Evolutionary conservation across 208 protist species (phyloP).

Genomic region (Acanthamoeba castellanii): DNA sequence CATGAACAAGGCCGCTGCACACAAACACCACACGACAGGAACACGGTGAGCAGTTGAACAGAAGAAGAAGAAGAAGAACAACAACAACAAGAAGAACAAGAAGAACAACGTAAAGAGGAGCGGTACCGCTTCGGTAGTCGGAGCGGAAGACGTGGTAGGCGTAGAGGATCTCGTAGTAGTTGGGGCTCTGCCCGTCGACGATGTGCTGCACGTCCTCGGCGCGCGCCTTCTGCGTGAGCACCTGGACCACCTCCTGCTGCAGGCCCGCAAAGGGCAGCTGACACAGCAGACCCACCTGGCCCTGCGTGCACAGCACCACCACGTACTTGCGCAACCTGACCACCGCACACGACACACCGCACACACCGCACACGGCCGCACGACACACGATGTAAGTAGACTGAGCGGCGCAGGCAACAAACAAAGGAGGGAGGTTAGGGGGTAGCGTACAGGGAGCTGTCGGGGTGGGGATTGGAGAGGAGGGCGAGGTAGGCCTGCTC

Average conservation of each 20-base stretch:
- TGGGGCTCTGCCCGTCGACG: constrained; percentile 24
- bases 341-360: too few relatives aligned
- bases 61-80: background rate
- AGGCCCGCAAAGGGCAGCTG: constrained; percentile 68
- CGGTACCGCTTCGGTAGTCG: constrained; percentile 64
- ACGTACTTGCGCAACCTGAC: constrained; percentile 42
- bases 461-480: constrained; percentile 32
- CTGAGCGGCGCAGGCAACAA: background rate
- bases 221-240: constrained; percentile 60
- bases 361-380: too few relatives aligned
- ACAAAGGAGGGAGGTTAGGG: background rate
- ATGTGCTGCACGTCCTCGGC: constrained; percentile 61
- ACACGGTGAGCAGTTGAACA: background rate
- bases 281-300: constrained; percentile 65
- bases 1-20: constrained; percentile 61
- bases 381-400: background rate
- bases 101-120: too few relatives aligned
- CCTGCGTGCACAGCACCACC: constrained; percentile 52
- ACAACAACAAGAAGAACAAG: too few relatives aligned
- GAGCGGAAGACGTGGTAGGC: constrained; percentile 71
- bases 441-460: constrained; percentile 17
- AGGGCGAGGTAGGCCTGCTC: constrained; percentile 75
- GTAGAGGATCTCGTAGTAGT: constrained; percentile 75
- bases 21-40: background rate
- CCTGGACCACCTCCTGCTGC: constrained; percentile 49